A percentile compares a stretch with the other conserved stretches of the same genome.
Conservation (phyloP, 164 flowering plant genomes). For the Euptelea pleiosperma region DNA sequence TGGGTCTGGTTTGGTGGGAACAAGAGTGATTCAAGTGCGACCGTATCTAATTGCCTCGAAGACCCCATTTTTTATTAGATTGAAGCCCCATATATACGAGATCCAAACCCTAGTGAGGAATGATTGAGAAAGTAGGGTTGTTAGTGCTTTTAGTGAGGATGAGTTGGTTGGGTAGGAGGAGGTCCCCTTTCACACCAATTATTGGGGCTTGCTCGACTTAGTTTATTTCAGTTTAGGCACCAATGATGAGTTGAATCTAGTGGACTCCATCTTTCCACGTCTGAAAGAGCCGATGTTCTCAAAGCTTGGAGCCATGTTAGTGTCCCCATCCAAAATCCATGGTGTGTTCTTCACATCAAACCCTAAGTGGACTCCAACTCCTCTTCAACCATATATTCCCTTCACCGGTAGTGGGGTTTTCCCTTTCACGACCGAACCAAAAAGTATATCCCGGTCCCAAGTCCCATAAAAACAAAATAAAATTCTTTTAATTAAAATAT, state of each 20-base stretch:
- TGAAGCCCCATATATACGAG: neutral
- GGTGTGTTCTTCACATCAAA: conserved; percentile 53
- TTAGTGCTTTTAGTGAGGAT: conserved; percentile 13
- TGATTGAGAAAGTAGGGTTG: conserved; percentile 20
- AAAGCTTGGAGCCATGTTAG: conserved; percentile 45
- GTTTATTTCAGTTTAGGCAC: conserved; percentile 39
- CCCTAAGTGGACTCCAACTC: conserved; percentile 80
- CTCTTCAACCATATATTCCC: conserved; percentile 51
- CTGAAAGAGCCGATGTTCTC: conserved; percentile 34
- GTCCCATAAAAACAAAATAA: conserved; percentile 2
- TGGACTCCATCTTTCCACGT: conserved; percentile 68
- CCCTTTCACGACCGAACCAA: conserved; percentile 55
- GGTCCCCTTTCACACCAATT: conserved; percentile 40
- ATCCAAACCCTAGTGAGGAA: conserved; percentile 6
- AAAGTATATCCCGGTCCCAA: conserved; percentile 8
- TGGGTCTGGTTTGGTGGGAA: conserved; percentile 37
- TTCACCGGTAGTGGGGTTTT: conserved; percentile 32
- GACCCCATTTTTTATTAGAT: conserved; percentile 8
- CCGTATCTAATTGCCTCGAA: conserved; percentile 31
- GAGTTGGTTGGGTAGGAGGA: conserved; percentile 21
- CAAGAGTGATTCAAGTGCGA: conserved; percentile 29
- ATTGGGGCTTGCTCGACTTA: conserved; percentile 39
- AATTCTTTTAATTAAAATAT: neutral
- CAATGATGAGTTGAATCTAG: conserved; percentile 51
- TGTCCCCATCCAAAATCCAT: conserved; percentile 44